Base-by-base conservation (phyloP, 1,139 yeast species). In the Blastobotrys niveus region DNA sequence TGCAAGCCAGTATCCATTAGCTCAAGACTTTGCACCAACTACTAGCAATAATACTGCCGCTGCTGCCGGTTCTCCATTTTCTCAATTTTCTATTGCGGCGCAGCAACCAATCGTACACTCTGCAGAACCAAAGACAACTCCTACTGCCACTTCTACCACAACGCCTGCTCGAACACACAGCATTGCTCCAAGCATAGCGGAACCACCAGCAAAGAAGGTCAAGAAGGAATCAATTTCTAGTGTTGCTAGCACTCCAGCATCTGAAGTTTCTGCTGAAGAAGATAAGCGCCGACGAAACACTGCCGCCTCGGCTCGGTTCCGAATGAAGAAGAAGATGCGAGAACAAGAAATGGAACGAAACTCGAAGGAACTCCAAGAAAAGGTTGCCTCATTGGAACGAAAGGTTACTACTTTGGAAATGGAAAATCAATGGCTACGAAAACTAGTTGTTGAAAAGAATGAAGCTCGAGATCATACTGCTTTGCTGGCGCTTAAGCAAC, bases 321-420 rank as follows among this genome's bases (percentile, higher is more conserved):
- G 94, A 52, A 78, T 82, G 56, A 84, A 82, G 70, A 84, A 82
- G 73, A 87, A 85, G 69, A 56, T 80, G 62, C 81, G 84, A 59
- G 95, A 87, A 63, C 87, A 81, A 62, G 89, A 86, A 61, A 78
- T 86, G 81, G 95, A 86, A 63, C 71, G 72, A 36, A 77, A 75
- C 46, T 71, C 86, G 17, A 71, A 72, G 54, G 80, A 77, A 46
- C 70, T 87, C 50, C 76, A 76, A 53, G 85, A 82, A 27, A 63
- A 76, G 54, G 79, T 85, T 20, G 70, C 71, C 43, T 67, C 68
- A 22, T 72, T 84, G 51, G 91, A 85, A 59, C 65, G 72, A 48
- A 79, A 80, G 54, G 73, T 79, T 38, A 71, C 71, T 60, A 85
- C 85, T 63, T 63, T 82, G 51, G 93, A 86, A 64, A 80, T 83